A percentile compares a stretch with the other conserved stretches of the same genome.
Evolutionary conservation across 2,329 filamentous ascomycete genomes (phyloP).

Genomic region (Aspergillus sclerotialis): DNA sequence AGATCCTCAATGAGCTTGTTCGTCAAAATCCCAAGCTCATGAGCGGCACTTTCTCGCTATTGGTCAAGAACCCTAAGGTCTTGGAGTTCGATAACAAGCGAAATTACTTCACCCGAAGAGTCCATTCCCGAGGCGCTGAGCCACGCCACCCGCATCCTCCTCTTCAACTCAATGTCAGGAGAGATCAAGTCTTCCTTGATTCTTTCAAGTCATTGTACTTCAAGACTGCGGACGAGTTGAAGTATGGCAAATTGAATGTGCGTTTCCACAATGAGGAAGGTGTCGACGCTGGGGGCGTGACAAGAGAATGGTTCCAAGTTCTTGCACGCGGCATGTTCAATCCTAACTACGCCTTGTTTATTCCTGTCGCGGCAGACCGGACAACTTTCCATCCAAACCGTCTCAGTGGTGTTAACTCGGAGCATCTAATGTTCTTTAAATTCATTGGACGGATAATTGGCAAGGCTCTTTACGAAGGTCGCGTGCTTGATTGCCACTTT

Average conservation of each 20-base stretch:
- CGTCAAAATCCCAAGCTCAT: constrained; percentile 96
- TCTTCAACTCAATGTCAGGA: constrained; percentile 80
- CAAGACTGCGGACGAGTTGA: constrained; percentile 95
- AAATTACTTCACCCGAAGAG: constrained; percentile 93
- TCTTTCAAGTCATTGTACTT: constrained; percentile 98
- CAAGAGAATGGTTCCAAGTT: constrained; percentile 98
- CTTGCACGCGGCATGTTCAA: constrained; percentile 98
- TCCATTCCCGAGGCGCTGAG: constrained; percentile 69
- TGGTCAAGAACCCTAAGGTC: constrained; percentile 98
- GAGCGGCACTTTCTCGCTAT: constrained; percentile 91
- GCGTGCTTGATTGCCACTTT: constrained; percentile 96
- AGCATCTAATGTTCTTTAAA: constrained; percentile 97
- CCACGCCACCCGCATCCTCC: constrained; percentile 66
- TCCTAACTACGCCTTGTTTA: constrained; percentile 93
- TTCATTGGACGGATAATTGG: constrained; percentile 98
- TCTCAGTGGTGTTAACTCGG: constrained; percentile 85
- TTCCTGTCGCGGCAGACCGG: constrained; percentile 89
- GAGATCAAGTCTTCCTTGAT: constrained; percentile 94
- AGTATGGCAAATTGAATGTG: constrained; percentile 97
- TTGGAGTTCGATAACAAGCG: constrained; percentile 99
- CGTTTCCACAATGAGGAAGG: constrained; percentile 96
- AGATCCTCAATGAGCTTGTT: constrained; percentile 95
- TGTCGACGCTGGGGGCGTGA: constrained; percentile 94
- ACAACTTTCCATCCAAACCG: constrained; percentile 99
- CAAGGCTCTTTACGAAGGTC: constrained; percentile 93